These are phyloP conservation scores for Sporothrix humicola DNA, from an alignment of 2,329 filamentous ascomycete genomes.

Conservation along the genomic window DNA sequence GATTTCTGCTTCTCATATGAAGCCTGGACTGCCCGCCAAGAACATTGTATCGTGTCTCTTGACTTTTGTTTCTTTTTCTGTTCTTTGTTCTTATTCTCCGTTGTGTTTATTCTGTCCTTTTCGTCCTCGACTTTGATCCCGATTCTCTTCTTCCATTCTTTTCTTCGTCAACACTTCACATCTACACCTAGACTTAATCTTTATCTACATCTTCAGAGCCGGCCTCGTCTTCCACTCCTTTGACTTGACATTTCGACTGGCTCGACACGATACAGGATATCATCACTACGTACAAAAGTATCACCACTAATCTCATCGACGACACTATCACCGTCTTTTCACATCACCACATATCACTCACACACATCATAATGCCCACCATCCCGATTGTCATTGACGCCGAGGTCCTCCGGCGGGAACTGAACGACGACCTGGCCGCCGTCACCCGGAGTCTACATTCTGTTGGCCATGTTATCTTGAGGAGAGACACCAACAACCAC, in stretches of 20 bases:
- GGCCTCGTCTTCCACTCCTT: constrained; percentile 17
- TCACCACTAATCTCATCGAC: neutral
- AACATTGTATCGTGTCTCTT: neutral
- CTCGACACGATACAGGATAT: neutral
- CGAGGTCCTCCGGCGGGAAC: constrained; percentile 12
- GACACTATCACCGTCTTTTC: neutral
- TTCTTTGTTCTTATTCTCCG: neutral
- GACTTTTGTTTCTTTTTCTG: neutral
- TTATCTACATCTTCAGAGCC: neutral
- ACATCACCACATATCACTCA: neutral
- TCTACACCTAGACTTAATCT: neutral
- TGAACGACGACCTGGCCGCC: neutral
- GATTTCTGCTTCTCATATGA: constrained; percentile 9
- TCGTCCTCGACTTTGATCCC: neutral
- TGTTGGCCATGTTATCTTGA: constrained; percentile 22
- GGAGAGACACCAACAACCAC: constrained; percentile 32
- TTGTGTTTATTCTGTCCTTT: neutral
- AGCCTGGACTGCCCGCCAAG: constrained; percentile 1
- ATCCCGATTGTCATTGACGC: constrained; percentile 14
- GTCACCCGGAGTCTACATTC: constrained; percentile 25
- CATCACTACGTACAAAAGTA: neutral
- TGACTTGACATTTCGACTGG: neutral
- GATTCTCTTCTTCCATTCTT: neutral
- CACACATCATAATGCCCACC: neutral
- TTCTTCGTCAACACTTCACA: neutral